phyloP scores from a whole-genome alignment of 1,284 basidiomycete genomes.

The Hymenochaete sp. region DNA sequence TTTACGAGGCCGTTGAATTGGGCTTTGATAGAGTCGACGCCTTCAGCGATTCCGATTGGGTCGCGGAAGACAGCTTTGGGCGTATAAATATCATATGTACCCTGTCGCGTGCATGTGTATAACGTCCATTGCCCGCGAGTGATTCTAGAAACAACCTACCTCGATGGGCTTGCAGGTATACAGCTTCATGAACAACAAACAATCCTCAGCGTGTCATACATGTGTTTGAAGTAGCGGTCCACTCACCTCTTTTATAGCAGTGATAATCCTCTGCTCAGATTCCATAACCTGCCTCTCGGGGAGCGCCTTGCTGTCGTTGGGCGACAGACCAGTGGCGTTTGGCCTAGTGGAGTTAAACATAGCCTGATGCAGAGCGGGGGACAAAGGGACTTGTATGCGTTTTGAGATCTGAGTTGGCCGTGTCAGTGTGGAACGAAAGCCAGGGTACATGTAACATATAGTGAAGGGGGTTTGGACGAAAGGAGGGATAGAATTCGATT shows the following conservation, averaged over 20 bases:
- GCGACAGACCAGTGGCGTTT: slow-evolving; percentile 36
- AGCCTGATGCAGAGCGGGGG: slow-evolving; percentile 15
- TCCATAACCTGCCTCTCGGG: slow-evolving; percentile 30
- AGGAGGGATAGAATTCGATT: no score
- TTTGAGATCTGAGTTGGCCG: slow-evolving; percentile 7
- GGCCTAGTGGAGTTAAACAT: slow-evolving; percentile 26
- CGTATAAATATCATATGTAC: slow-evolving; percentile 38
- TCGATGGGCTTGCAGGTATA: slow-evolving; percentile 37
- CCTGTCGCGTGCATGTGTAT: slow-evolving; percentile 22
- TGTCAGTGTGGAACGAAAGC: no score
- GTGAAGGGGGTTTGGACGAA: no score
- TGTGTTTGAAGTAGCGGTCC: background rate
- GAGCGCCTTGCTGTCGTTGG: slow-evolving; percentile 32
- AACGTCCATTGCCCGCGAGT: background rate
- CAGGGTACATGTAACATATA: no score
- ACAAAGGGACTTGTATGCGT: slow-evolving; percentile 10
- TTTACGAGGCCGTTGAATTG: slow-evolving; percentile 42
- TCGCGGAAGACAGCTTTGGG: slow-evolving; percentile 39
- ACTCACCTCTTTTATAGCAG: slow-evolving; percentile 33
- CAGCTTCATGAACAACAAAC: slow-evolving; percentile 25
- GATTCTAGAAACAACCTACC: slow-evolving; percentile 22
- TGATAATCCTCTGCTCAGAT: slow-evolving; percentile 33
- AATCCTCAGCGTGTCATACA: background rate
- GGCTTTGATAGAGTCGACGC: slow-evolving; percentile 33
- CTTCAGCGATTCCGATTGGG: slow-evolving; percentile 41